Conservation (phyloP, 225 moss, liverwort and hornwort genomes). For the Lunularia cruciata region DNA sequence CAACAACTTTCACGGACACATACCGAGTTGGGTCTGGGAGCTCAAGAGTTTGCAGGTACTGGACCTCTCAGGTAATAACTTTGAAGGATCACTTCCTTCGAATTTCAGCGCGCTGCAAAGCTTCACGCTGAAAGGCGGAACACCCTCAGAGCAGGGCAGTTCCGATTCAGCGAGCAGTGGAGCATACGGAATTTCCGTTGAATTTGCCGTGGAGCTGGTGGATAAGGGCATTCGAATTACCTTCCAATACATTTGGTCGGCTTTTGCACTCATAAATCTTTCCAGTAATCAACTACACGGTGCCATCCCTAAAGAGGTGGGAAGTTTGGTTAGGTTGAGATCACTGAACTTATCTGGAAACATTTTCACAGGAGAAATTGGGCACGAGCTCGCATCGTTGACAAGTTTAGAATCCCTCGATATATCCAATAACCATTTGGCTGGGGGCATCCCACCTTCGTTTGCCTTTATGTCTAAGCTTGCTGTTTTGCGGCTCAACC, state of each 20-base stretch:
- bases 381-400: not conserved
- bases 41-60: not conserved
- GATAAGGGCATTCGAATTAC: not conserved
- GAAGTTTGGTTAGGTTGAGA: not conserved
- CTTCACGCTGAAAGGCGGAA: too few relatives aligned
- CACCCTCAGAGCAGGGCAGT: not conserved
- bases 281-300: conserved; percentile 19
- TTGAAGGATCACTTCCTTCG: conserved; percentile 20
- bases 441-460: not conserved
- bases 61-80: conserved; percentile 16
- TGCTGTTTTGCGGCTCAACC: not conserved
- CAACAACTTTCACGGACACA: conserved; percentile 26
- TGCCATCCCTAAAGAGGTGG: conserved; percentile 7
- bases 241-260: not conserved
- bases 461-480: not conserved
- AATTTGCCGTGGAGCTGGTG: not conserved
- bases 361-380: not conserved
- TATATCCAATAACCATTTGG: conserved; percentile 11
- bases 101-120: not conserved
- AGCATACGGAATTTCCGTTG: not conserved
- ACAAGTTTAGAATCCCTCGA: not conserved
- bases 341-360: conserved; percentile 17
- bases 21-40: conserved; percentile 19
- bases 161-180: too few relatives aligned
- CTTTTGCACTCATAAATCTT: not conserved